Conservation (phyloP, 1,284 basidiomycete genomes). For the Heterobasidion occidentale region DNA sequence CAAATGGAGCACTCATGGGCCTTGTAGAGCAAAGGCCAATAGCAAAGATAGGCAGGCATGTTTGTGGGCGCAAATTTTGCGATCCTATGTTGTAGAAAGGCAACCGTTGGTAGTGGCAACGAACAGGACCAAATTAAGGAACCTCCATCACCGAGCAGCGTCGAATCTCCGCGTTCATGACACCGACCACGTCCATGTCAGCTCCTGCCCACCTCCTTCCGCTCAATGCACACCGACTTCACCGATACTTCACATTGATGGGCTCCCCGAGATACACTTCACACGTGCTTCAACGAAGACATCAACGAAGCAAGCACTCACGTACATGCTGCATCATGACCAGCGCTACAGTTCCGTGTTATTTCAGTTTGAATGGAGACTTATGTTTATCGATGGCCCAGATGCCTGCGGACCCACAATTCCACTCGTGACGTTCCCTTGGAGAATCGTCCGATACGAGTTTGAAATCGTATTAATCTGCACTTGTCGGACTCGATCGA, state of each 20-base stretch:
- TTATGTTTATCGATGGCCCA: not conserved
- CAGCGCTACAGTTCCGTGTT: too few relatives aligned
- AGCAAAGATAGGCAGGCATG: not conserved
- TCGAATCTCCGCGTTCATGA: not conserved
- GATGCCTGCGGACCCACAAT: not conserved
- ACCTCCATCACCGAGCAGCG: not conserved
- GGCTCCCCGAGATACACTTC: not conserved
- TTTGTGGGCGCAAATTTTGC: not conserved
- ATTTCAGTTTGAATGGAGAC: not conserved
- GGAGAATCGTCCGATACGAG: not conserved
- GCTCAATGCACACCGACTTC: not conserved
- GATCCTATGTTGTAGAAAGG: not conserved
- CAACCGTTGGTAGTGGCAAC: not conserved
- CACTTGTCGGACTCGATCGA: too few relatives aligned
- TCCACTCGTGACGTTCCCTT: not conserved
- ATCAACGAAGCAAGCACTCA: too few relatives aligned
- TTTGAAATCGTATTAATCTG: not conserved
- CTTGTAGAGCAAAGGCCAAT: not conserved
- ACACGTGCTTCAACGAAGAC: too few relatives aligned
- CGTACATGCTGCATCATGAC: too few relatives aligned
- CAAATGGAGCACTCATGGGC: not conserved
- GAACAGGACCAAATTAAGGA: not conserved
- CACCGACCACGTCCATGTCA: not conserved
- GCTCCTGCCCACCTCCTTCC: not conserved
- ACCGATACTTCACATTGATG: not conserved